Evolutionary conservation across 2,329 filamentous ascomycete species (phyloP).

Genomic region (Sclerotinia spermophila): DNA sequence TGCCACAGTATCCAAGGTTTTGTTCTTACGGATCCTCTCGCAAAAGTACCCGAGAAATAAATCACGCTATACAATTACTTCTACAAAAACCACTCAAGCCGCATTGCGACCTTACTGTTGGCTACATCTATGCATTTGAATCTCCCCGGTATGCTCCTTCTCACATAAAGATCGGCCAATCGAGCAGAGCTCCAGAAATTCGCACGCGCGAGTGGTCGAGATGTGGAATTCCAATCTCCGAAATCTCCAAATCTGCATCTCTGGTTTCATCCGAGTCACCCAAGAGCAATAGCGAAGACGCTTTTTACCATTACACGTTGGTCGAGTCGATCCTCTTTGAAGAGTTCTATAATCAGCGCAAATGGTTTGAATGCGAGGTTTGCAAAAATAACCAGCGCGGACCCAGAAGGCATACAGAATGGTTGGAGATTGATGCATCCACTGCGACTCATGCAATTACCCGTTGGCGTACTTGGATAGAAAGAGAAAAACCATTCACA

Average conservation of each 20-base stretch:
- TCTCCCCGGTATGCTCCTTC: slow-evolving; percentile 5
- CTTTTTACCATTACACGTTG: slow-evolving; percentile 18
- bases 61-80: background rate
- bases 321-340: slow-evolving; percentile 20
- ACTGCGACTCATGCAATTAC: slow-evolving; percentile 19
- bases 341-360: slow-evolving; percentile 23
- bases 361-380: slow-evolving; percentile 13
- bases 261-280: background rate
- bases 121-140: slow-evolving; percentile 1
- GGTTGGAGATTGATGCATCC: slow-evolving; percentile 21
- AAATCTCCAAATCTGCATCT: background rate
- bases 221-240: slow-evolving; percentile 12
- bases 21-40: background rate
- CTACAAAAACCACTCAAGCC: background rate
- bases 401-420: slow-evolving; percentile 21
- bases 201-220: slow-evolving; percentile 19
- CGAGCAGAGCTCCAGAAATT: slow-evolving; percentile 8
- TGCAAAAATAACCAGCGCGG: background rate
- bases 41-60: slow-evolving; percentile 6
- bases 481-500: slow-evolving; percentile 19
- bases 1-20: background rate
- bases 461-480: slow-evolving; percentile 24
- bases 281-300: slow-evolving; percentile 3
- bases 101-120: background rate
- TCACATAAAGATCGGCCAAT: slow-evolving; percentile 22